Evolutionary conservation across 2,329 filamentous ascomycete species (phyloP).

Genomic region (Trichoderma brevicompactum): DNA sequence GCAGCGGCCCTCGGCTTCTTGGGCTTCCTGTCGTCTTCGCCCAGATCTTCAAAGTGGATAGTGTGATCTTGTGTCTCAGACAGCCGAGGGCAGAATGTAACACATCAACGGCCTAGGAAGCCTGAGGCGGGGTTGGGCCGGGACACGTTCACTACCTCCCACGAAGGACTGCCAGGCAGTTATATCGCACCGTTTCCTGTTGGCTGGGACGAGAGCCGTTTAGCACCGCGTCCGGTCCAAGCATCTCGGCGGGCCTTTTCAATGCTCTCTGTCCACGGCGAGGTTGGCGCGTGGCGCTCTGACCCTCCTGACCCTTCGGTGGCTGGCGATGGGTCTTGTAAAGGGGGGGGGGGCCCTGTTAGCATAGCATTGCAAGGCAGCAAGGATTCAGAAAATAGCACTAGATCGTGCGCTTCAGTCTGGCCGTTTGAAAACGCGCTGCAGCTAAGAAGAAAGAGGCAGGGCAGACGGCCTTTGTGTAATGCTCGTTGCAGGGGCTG

Average conservation of each 20-base stretch:
- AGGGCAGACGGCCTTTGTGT: neutral
- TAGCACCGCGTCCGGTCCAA: conserved; percentile 4
- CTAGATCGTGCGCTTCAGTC: conserved; percentile 12
- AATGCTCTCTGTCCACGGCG: conserved; percentile 5
- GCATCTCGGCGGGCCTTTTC: conserved; percentile 12
- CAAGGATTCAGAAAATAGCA: conserved; percentile 12
- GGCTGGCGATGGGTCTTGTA: conserved; percentile 22
- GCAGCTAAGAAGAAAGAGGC: conserved; percentile 15
- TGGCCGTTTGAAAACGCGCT: conserved; percentile 23
- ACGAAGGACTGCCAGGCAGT: neutral
- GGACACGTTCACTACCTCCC: conserved; percentile 13
- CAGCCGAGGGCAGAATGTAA: conserved; percentile 24
- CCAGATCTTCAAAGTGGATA: conserved; percentile 20
- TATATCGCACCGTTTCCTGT: conserved; percentile 3
- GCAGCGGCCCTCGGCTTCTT: conserved; percentile 11
- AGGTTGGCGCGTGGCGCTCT: conserved; percentile 20
- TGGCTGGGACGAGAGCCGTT: conserved; percentile 1
- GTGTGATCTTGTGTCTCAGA: conserved; percentile 26
- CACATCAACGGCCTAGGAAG: neutral
- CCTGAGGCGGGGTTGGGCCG: conserved; percentile 27
- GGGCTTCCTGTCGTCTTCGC: neutral
- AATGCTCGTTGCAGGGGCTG: conserved; percentile 15
- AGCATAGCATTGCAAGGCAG: conserved; percentile 3
- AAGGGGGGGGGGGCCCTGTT: conserved; percentile 16
- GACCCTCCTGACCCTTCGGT: conserved; percentile 12